Evolutionary conservation across 192 early-diverging fungal genomes (phyloP).

Genomic region (Backusella mclennaniae): DNA sequence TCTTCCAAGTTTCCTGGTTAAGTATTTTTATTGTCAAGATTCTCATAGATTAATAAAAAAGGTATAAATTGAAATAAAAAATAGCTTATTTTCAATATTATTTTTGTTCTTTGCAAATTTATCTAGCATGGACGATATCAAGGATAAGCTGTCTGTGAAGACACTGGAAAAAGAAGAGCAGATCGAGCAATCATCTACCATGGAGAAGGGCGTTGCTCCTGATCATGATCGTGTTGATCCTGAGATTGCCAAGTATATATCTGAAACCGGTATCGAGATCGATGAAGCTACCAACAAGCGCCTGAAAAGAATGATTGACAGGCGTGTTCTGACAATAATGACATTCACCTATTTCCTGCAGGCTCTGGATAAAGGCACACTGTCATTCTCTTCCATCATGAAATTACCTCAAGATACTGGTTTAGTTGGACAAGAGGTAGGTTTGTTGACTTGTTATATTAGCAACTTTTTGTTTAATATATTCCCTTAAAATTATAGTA

Average conservation of each 20-base stretch:
- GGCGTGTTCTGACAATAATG: slow-evolving; percentile 12
- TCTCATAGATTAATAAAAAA: slow-evolving; percentile 5
- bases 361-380: slow-evolving; percentile 22
- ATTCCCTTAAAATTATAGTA: neutral
- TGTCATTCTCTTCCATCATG: slow-evolving; percentile 26
- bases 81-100: neutral
- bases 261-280: neutral
- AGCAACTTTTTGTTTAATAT: neutral
- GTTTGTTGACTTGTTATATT: neutral
- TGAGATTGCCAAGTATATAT: slow-evolving; percentile 19
- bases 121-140: neutral
- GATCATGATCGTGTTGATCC: slow-evolving; percentile 24
- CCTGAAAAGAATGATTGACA: slow-evolving; percentile 18
- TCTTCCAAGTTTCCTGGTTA: neutral
- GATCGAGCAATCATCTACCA: neutral
- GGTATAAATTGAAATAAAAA: neutral
- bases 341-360: slow-evolving; percentile 22
- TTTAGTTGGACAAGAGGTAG: slow-evolving; percentile 18
- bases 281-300: slow-evolving; percentile 19
- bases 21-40: neutral
- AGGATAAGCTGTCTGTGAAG: neutral
- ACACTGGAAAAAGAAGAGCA: neutral
- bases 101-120: neutral
- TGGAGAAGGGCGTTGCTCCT: neutral
- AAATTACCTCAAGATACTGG: slow-evolving; percentile 6